phyloP scores from a whole-genome alignment of 768 basidiomycete species.

The Punctularia strigosozonata region DNA sequence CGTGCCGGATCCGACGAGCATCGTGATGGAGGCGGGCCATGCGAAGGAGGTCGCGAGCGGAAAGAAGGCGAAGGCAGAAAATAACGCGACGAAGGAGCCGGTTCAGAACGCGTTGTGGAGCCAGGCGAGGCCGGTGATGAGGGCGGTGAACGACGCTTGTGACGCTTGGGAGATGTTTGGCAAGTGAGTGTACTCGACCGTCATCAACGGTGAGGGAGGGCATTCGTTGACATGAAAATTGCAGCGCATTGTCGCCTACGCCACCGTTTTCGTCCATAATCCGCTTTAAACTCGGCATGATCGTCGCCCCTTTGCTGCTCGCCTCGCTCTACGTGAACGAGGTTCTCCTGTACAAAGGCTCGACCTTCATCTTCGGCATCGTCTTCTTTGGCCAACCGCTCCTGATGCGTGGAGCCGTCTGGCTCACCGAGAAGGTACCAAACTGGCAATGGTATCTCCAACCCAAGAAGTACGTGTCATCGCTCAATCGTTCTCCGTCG shows the following conservation, averaged over 20 bases:
- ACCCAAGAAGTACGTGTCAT: conserved; percentile 21
- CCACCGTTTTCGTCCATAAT: conserved; percentile 21
- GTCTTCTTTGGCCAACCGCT: conserved; percentile 29
- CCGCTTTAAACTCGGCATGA: conserved; percentile 18
- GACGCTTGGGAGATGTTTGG: conserved; percentile 30
- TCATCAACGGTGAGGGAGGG: too few relatives aligned
- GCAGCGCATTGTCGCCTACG: conserved; percentile 26
- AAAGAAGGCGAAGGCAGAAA: conserved; percentile 8
- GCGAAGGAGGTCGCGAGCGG: conserved; percentile 17
- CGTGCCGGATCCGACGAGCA: conserved; percentile 19
- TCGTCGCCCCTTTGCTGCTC: conserved; percentile 18
- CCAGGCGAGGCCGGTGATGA: conserved; percentile 23
- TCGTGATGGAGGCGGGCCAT: conserved; percentile 15
- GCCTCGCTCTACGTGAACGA: conserved; percentile 18
- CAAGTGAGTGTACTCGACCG: conserved; percentile 11
- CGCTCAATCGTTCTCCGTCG: too few relatives aligned
- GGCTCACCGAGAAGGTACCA: conserved; percentile 21
- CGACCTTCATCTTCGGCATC: conserved; percentile 21
- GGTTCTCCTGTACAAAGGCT: conserved; percentile 17
- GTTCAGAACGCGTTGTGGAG: conserved; percentile 20
- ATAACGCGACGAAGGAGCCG: conserved; percentile 19
- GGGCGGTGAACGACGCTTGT: conserved; percentile 19
- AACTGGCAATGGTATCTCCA: conserved; percentile 25
- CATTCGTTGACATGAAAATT: too few relatives aligned
- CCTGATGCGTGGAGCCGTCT: conserved; percentile 14